Evolutionary conservation across 2,329 filamentous ascomycete genomes (phyloP), one percentile per base, ranked within the genome.

Genomic region (Fusarium domesticum): DNA sequence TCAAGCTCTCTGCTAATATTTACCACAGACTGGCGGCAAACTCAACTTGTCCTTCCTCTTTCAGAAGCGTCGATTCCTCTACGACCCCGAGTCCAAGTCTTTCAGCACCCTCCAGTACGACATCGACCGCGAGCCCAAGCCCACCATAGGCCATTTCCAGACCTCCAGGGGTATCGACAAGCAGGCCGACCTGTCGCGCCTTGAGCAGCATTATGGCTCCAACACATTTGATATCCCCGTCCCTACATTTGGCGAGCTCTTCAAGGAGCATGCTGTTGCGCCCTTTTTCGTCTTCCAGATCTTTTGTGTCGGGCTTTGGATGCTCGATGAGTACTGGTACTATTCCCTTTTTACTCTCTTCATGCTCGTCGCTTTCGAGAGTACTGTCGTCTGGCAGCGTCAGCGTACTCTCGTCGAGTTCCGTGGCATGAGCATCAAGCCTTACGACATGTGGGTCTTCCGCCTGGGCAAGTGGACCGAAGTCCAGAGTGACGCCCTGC

Each of bases 321-420:
- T 97, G 84, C 74, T 98, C 64, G 93, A 98, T 64, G 95, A 98
- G 71, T 98, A 97, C 72, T 98, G 95, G 93, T 98, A 98, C 75
- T 98, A 98, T 73, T 97, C 93, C 50, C 81, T 98, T 16, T 98
- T 98, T 70, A 98, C 95, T 1, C 83, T 98, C 17, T 91, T 97
- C 73, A 98, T 98, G 95, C 81, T 98, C 43, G 89, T 98, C 56
- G 85, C 83, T 47, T 98, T 98, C 59, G 93, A 98, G 74, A 96
- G 91, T 67, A 98, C 93, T 3, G 95, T 98, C 30, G 95, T 98
- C 14, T 98, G 93, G 95, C 93, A 98, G 73, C 84, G 93, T 49
- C 93, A 98, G 78, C 81, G 92, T 57, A 98, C 95, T 2, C 72
- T 98, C 55, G 95, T 81, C 63, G 93, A 98, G 70, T 98, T 98